Evolutionary conservation across 345 rosid genomes (phyloP), one percentile per base, ranked within the genome.

Genomic region (Chamaenerion angustifolium): DNA sequence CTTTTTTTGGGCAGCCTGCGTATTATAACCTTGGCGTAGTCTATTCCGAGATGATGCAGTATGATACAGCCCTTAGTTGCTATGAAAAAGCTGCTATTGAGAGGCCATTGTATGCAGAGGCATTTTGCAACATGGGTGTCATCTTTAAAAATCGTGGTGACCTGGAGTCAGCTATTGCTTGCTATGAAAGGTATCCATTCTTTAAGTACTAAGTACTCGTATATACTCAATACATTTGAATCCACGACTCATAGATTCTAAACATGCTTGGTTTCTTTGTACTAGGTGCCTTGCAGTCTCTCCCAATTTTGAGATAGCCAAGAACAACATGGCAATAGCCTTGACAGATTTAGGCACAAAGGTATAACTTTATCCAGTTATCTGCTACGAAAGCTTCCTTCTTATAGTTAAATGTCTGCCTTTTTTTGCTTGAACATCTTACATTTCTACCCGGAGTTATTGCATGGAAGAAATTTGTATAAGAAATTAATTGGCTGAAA

Each of bases 111-210:
- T 93, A 88, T 70, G 95, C 99, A 42, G 99, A 93, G 78, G 99
- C 96, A 27, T 93, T 84, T 68, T 93, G 99, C 73, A 93, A 93
- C 73, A 93, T 93, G 99, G 99, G 99, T 65, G 99, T 93, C 67
- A 93, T 93, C 42, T 85, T 82, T 68, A 93, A 93, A 69, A 93
- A 93, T 65, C 93, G 96, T 55, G 96, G 96, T 59, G 99, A 93
- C 61, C 67, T 93, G 64, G 96, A 93, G 77, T 72, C 90, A 52
- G 94, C 99, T 23, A 88, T 93, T 59, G 76, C 94, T 56, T 93
- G 99, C 74, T 93, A 93, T 69, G 96, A 93, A 82, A 93, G 99
- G 99, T 93, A 71, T 48, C 49, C 48, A 49, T 56, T 40, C 13
- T 50, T 13, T 46, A 49, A 42, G 46, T 15, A 43, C 16, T 23